phyloP scores from a whole-genome alignment of 2,329 filamentous ascomycete genomes.

The Fonsecaea monophora region DNA sequence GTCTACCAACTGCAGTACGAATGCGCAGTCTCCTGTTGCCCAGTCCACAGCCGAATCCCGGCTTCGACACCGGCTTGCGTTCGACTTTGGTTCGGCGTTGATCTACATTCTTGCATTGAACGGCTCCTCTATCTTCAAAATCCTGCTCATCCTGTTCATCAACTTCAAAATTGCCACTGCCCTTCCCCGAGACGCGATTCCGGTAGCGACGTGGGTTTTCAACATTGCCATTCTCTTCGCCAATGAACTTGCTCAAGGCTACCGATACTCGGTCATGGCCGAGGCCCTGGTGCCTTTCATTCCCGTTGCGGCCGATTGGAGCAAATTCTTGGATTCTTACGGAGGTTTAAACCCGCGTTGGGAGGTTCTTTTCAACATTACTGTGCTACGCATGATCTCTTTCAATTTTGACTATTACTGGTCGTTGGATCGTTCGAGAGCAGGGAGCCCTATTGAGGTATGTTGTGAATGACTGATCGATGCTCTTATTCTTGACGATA shows the following conservation, averaged over 20 bases:
- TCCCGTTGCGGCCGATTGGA: conserved; percentile 64
- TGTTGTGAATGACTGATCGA: conserved; percentile 44
- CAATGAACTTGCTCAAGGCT: conserved; percentile 84
- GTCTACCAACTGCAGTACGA: conserved; percentile 15
- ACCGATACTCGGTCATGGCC: conserved; percentile 71
- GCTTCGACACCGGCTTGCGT: conserved; percentile 73
- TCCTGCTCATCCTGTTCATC: conserved; percentile 76
- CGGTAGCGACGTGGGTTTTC: conserved; percentile 83
- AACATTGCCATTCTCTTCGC: conserved; percentile 85
- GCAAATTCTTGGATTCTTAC: conserved; percentile 75
- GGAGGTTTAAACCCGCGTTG: conserved; percentile 86
- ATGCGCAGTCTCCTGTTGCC: conserved; percentile 15
- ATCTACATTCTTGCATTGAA: conserved; percentile 81
- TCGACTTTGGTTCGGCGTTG: conserved; percentile 81
- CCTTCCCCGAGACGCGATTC: conserved; percentile 74
- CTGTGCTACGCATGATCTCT: conserved; percentile 87
- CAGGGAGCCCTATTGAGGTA: conserved; percentile 80
- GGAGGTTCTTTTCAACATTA: conserved; percentile 98
- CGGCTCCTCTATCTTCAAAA: conserved; percentile 83
- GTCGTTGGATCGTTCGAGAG: conserved; percentile 70
- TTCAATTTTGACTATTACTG: conserved; percentile 98
- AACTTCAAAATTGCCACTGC: conserved; percentile 81
- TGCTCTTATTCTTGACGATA: neutral
- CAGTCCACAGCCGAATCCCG: conserved; percentile 61
- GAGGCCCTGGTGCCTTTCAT: conserved; percentile 55